Conservation (phyloP, 345 rosid genomes). For the Streptanthus diversifolius region DNA sequence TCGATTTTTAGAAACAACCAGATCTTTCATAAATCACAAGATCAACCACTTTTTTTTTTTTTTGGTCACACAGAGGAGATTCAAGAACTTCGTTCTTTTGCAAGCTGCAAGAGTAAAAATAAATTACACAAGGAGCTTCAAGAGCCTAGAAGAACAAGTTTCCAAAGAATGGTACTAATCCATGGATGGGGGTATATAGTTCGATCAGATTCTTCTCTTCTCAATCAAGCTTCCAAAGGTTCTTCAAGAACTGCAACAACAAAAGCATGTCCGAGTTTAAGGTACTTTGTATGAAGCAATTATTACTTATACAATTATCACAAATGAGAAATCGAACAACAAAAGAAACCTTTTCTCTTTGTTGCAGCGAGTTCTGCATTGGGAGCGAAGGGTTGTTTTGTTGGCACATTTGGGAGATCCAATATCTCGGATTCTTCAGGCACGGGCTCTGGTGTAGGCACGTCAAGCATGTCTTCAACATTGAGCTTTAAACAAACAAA, state of each 20-base stretch:
- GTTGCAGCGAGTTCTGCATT: constrained; percentile 38
- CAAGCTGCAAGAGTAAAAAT: constrained; percentile 9
- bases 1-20: too few relatives aligned
- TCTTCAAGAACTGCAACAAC: constrained; percentile 67
- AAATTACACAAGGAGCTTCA: constrained; percentile 23
- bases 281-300: neutral
- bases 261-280: neutral
- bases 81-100: neutral
- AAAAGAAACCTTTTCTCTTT: constrained; percentile 52
- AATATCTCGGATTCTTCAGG: constrained; percentile 46
- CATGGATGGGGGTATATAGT: neutral
- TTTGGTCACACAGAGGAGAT: neutral
- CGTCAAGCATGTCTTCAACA: constrained; percentile 72
- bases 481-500: constrained; percentile 41
- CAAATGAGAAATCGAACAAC: constrained; percentile 11
- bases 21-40: neutral
- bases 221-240: constrained; percentile 67
- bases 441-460: constrained; percentile 44
- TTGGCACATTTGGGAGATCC: constrained; percentile 82
- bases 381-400: constrained; percentile 51
- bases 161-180: constrained; percentile 7
- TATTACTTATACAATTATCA: neutral
- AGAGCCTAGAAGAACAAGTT: neutral
- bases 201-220: constrained; percentile 2
- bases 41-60: neutral